A percentile compares a stretch with the other conserved stretches of the same genome.
phyloP scores from a whole-genome alignment of 306 rosid species.

The Abrus pulchellus region DNA sequence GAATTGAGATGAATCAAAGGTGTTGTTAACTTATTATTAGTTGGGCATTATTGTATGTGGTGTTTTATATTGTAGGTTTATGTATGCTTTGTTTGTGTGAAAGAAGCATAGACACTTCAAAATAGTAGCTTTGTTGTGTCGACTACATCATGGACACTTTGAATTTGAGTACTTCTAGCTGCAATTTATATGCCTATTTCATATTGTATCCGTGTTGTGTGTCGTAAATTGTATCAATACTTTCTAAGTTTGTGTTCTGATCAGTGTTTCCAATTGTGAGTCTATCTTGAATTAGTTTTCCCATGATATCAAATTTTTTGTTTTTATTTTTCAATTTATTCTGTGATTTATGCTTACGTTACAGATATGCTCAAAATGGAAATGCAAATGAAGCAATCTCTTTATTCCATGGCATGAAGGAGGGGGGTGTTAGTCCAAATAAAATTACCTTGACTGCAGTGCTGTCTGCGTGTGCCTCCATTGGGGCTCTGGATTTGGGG shows the following conservation, averaged over 20 bases:
- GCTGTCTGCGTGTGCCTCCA: constrained; percentile 80
- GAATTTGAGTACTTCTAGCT: not conserved
- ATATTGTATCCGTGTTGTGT: not conserved
- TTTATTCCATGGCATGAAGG: constrained; percentile 75
- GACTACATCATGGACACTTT: not conserved
- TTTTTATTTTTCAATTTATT: not conserved
- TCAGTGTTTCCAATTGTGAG: not conserved
- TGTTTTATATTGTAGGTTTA: not conserved
- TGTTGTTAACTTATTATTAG: no score
- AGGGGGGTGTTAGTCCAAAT: constrained; percentile 62
- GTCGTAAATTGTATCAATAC: not conserved
- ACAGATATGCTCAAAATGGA: constrained; percentile 94
- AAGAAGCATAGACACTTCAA: not conserved
- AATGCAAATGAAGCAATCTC: constrained; percentile 82
- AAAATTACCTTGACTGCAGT: constrained; percentile 77
- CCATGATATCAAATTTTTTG: not conserved
- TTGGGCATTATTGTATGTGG: no score
- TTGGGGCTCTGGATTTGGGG: constrained; percentile 87
- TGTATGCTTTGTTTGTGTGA: not conserved
- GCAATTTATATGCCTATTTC: not conserved
- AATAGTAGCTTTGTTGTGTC: not conserved
- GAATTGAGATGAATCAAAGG: no score
- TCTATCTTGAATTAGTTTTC: not conserved
- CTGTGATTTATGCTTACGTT: constrained; percentile 39
- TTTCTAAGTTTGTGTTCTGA: not conserved